Evolutionary conservation across 305 asterid genomes (phyloP), one percentile per base, ranked within the genome.

Genomic region (Solanum hybrid): DNA sequence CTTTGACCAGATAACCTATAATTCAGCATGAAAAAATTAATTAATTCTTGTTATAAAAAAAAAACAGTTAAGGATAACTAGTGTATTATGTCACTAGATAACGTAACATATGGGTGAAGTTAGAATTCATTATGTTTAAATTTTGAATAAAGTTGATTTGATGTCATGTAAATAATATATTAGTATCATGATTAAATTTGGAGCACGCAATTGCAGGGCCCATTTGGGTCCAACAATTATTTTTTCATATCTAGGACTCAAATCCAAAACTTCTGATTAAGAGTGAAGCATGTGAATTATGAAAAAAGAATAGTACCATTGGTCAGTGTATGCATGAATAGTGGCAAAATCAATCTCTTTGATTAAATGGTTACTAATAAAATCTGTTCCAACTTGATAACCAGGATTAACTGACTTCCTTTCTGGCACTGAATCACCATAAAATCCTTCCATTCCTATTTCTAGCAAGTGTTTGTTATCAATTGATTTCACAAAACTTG

Each of bases 361-460:
- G 40, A 94, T 77, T 36, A 90, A 94, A 64, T 94, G 90, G 91
- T 74, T 93, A 77, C 35, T 91, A 89, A 94, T 92, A 74, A 94
- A 94, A 84, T 94, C 94, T 22, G 95, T 94, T 36, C 96, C 96
- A 3, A 94, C 95, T 91, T 91, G 93, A 46, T 89, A 94, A 10
- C 95, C 95, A 4, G 95, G 95, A 77, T 95, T 95, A 88, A 76
- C 61, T 83, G 92, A 91, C 84, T 94, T 93, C 24, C 93, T 92
- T 12, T 91, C 90, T 4, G 94, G 92, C 42, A 90, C 18, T 3
- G 94, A 93, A 31, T 94, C 95, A 67, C 96, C 95, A 34, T 94
- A 94, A 35, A 93, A 94, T 8, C 96, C 95, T 88, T 94, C 95
- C 96, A 94, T 93, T 81, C 96, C 96, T 24, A 93, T 83, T 79